Percentiles rank a stretch among this genome's conserved stretches.
These are phyloP conservation scores for Plasmodium gallinaceum DNA, from an alignment of 169 alveolate species.

Conservation along the genomic window DNA sequence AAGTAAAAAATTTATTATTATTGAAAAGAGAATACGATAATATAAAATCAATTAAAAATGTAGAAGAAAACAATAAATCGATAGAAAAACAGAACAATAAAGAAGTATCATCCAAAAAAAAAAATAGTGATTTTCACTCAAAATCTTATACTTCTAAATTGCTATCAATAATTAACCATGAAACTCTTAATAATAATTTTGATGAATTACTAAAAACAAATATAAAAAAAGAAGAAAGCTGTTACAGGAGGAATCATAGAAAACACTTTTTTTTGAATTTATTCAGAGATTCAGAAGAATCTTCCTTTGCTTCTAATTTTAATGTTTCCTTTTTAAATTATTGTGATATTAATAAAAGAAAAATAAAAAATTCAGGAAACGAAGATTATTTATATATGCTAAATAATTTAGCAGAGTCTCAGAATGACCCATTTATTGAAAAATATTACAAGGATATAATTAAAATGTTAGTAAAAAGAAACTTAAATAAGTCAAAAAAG, in stretches of 20 bases:
- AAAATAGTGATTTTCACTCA: neutral
- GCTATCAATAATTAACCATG: neutral
- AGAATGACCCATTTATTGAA: conserved; percentile 37
- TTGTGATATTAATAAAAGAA: conserved; percentile 23
- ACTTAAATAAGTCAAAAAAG: neutral
- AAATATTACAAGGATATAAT: conserved; percentile 20
- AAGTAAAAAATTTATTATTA: conserved; percentile 5
- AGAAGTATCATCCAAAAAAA: neutral
- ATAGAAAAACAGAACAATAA: neutral
- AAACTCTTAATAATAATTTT: neutral
- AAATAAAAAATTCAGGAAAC: conserved; percentile 42
- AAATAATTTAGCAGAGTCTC: conserved; percentile 27
- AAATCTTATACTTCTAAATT: neutral
- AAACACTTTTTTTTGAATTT: neutral
- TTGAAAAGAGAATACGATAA: neutral
- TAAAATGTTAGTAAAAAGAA: neutral
- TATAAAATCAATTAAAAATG: neutral
- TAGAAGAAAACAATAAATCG: too few species aligned
- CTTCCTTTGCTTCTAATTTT: conserved; percentile 28
- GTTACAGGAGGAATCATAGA: neutral
- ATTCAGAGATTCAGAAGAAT: conserved; percentile 12
- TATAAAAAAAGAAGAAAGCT: neutral
- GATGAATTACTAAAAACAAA: conserved; percentile 6
- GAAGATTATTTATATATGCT: conserved; percentile 39
- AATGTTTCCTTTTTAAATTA: conserved; percentile 35